Conservation (phyloP, 78 protist genomes). For the Dictyostelium brefeldianum region DNA sequence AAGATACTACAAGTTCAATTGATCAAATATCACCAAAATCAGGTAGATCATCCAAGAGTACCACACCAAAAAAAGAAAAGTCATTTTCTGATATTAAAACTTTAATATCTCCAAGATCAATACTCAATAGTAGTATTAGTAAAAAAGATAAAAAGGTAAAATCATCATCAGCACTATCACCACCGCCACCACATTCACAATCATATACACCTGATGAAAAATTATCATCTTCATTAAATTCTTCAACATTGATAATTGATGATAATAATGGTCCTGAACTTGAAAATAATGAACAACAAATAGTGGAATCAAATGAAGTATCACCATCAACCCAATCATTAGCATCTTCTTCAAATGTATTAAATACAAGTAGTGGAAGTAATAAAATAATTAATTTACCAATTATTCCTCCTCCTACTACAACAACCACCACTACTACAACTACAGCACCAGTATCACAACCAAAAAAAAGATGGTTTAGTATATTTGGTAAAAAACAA, state of each 20-base stretch:
- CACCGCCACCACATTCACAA: background rate
- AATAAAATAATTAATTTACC: background rate
- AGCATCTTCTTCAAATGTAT: background rate
- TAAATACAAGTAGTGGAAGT: background rate
- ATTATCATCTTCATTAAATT: background rate
- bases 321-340: background rate
- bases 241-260: background rate
- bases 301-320: background rate
- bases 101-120: constrained; percentile 20
- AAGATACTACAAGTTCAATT: background rate
- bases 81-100: constrained; percentile 7
- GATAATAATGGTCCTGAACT: background rate
- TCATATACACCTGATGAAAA: background rate
- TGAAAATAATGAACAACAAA: background rate
- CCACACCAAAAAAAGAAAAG: constrained; percentile 11
- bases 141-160: constrained; percentile 28
- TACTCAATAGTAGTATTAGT: background rate
- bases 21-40: constrained; percentile 3
- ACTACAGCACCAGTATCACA: background rate
- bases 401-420: background rate
- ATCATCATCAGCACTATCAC: constrained; percentile 20
- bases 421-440: background rate
- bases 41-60: background rate
- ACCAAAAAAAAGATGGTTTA: constrained; percentile 17
- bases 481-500: constrained; percentile 13